Evolutionary conservation across 495 filamentous ascomycete species (phyloP).

Genomic region (Tuber brumale): DNA sequence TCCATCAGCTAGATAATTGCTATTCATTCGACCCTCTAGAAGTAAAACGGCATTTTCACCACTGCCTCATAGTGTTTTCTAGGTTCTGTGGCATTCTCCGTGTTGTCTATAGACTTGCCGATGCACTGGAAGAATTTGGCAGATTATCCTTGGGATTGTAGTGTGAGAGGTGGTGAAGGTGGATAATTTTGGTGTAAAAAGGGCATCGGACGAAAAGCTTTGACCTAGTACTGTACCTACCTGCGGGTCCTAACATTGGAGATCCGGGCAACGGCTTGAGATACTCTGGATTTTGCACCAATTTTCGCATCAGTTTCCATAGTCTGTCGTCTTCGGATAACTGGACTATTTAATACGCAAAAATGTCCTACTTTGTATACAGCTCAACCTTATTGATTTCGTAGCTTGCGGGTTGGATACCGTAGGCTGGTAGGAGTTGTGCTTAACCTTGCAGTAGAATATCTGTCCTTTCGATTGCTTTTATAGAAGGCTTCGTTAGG

Average conservation of each 20-base stretch:
- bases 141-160: too few species aligned
- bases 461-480: background rate
- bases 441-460: background rate
- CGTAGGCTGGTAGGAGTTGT: background rate
- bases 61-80: too few species aligned
- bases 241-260: background rate
- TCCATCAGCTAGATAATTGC: too few species aligned
- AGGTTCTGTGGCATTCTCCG: too few species aligned
- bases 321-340: background rate
- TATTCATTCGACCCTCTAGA: too few species aligned
- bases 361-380: background rate
- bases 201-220: too few species aligned
- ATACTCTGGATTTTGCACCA: background rate
- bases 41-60: too few species aligned
- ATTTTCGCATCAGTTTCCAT: background rate
- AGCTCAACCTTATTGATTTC: background rate
- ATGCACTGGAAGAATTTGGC: too few species aligned
- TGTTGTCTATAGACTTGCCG: too few species aligned
- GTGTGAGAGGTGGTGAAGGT: too few species aligned
- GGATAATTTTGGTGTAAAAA: too few species aligned
- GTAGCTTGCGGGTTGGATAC: background rate
- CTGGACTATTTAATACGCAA: background rate
- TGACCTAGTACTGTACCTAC: too few species aligned
- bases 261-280: background rate
- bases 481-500: background rate